Conservation (phyloP, 768 basidiomycete species). For the Naganishia kalamii region DNA sequence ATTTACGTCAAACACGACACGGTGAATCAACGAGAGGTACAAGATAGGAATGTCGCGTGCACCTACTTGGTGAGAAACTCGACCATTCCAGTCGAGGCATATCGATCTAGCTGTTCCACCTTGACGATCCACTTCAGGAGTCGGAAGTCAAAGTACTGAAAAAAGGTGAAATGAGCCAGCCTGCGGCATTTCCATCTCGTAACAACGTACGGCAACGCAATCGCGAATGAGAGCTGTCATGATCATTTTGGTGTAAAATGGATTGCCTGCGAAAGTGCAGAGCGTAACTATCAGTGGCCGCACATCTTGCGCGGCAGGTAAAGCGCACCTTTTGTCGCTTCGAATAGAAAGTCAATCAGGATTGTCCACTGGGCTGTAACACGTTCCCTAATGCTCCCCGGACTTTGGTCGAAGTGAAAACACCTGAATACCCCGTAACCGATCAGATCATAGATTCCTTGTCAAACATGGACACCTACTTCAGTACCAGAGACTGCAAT, state of each 20-base stretch:
- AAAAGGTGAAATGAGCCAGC: not conserved
- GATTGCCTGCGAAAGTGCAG: slow-evolving; percentile 14
- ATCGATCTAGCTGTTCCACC: slow-evolving; percentile 5
- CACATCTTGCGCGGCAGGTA: not conserved
- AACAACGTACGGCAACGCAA: slow-evolving; percentile 1
- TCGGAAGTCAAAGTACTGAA: slow-evolving; percentile 21
- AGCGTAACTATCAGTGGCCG: not conserved
- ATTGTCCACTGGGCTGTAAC: slow-evolving; percentile 7
- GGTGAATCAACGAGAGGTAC: not conserved
- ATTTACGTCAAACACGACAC: not conserved
- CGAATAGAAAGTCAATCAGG: slow-evolving; percentile 25
- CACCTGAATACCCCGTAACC: not conserved
- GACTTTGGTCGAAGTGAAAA: slow-evolving; percentile 16
- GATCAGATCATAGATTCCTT: not conserved
- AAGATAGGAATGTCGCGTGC: not conserved
- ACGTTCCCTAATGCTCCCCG: slow-evolving; percentile 2
- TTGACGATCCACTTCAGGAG: slow-evolving; percentile 14
- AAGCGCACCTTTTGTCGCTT: slow-evolving; percentile 27
- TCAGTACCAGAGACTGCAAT: not conserved
- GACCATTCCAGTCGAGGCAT: slow-evolving; percentile 15
- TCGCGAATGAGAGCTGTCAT: slow-evolving; percentile 6
- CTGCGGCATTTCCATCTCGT: not conserved
- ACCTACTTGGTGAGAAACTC: slow-evolving; percentile 13
- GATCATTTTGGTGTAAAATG: slow-evolving; percentile 26
- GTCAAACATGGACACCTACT: not conserved